Percentiles rank a stretch among this genome's conserved stretches.
Conservation (phyloP, 1,139 yeast species). For the Taphrina communis region DNA sequence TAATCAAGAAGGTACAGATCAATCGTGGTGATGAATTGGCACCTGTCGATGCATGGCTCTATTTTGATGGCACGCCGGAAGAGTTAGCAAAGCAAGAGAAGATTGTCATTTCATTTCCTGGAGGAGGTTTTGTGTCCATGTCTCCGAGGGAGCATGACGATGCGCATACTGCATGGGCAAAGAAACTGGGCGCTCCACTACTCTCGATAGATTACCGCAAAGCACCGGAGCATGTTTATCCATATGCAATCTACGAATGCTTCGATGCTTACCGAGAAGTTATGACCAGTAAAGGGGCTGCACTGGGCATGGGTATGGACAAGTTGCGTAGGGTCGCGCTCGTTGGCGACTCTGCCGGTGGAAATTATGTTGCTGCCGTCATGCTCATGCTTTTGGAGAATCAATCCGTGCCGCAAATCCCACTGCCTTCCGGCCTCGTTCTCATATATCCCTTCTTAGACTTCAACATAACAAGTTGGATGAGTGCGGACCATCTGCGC, state of each 20-base stretch:
- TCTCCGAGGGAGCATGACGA: conserved; percentile 47
- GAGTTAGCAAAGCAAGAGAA: conserved; percentile 44
- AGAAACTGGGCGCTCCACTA: conserved; percentile 46
- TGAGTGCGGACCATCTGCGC: conserved; percentile 47
- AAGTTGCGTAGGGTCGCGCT: conserved; percentile 45
- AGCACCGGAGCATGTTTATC: conserved; percentile 62
- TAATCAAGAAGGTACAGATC: conserved; percentile 43
- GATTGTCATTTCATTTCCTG: conserved; percentile 47
- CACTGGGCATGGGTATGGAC: conserved; percentile 46
- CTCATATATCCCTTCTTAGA: conserved; percentile 48
- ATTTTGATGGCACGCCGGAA: conserved; percentile 47
- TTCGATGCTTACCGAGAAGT: conserved; percentile 53
- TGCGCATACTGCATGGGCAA: conserved; percentile 46
- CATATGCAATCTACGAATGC: conserved; percentile 59
- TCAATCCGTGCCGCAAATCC: conserved; percentile 31
- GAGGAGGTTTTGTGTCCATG: conserved; percentile 48
- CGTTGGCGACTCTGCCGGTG: conserved; percentile 49
- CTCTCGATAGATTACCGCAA: conserved; percentile 47
- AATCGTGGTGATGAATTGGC: conserved; percentile 37
- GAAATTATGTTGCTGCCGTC: conserved; percentile 47
- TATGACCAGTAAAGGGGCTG: conserved; percentile 46
- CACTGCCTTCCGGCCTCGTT: conserved; percentile 47
- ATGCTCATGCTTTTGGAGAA: conserved; percentile 45
- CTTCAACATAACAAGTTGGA: conserved; percentile 48
- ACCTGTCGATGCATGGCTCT: conserved; percentile 45